phyloP scores from a whole-genome alignment of 2,329 filamentous ascomycete species.

The Daldinia sp. region DNA sequence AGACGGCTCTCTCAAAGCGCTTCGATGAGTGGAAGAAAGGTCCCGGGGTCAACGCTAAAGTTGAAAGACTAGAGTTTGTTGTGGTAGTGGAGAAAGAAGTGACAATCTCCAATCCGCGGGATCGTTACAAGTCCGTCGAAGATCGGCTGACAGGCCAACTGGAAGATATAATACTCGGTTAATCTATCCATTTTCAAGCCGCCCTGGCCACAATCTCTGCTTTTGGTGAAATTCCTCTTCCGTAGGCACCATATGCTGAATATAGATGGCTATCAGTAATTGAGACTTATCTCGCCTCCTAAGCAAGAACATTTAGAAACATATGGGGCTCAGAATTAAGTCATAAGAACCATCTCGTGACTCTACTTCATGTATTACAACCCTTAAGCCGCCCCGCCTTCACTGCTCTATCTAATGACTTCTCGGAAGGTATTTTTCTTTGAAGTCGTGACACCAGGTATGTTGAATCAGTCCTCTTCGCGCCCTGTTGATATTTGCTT shows the following conservation, averaged over 20 bases:
- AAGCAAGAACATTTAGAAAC: neutral
- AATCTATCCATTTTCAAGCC: constrained; percentile 4
- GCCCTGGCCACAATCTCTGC: neutral
- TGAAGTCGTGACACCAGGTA: neutral
- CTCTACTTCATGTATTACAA: neutral
- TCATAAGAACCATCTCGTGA: neutral
- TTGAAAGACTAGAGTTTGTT: constrained; percentile 49
- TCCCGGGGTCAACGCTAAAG: constrained; percentile 31
- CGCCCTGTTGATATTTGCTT: neutral
- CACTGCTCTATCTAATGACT: neutral
- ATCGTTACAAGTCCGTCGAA: constrained; percentile 44
- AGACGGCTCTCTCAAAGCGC: constrained; percentile 39
- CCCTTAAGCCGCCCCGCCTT: too few relatives aligned
- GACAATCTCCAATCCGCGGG: constrained; percentile 13
- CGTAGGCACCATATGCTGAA: neutral
- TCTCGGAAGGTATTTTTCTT: neutral
- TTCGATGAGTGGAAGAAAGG: constrained; percentile 52
- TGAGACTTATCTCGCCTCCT: neutral
- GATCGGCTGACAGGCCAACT: constrained; percentile 46
- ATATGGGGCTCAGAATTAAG: neutral
- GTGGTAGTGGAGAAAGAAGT: constrained; percentile 44
- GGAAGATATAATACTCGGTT: constrained; percentile 50
- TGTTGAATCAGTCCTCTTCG: neutral
- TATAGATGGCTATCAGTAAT: neutral
- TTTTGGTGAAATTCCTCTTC: neutral